phyloP scores from a whole-genome alignment of 179 eudicot species.

The Monotropa hypopitys region DNA sequence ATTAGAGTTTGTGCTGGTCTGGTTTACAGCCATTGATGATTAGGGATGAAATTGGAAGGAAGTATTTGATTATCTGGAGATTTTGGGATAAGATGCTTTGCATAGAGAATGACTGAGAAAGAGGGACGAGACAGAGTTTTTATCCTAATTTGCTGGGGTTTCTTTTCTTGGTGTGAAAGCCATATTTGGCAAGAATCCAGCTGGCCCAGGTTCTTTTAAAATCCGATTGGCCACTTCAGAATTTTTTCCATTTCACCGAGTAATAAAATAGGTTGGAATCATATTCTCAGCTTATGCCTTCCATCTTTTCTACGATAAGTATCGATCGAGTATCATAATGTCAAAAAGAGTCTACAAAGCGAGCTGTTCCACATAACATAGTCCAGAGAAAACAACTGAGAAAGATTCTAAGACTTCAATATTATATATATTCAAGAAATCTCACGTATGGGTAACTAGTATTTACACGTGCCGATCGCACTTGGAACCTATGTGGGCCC shows the following conservation, averaged over 20 bases:
- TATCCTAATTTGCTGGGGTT: background rate
- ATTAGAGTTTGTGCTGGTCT: background rate
- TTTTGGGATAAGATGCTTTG: background rate
- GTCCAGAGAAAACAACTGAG: background rate
- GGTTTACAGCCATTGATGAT: background rate
- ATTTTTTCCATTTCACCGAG: background rate
- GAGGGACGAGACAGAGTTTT: background rate
- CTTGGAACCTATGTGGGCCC: too few species aligned
- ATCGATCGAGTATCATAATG: background rate
- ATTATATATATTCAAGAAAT: background rate
- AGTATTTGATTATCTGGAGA: background rate
- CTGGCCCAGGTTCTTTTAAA: background rate
- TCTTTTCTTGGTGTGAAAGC: conserved; percentile 4
- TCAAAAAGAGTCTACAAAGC: background rate
- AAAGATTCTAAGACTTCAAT: background rate
- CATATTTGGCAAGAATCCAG: background rate
- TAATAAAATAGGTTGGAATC: conserved; percentile 4
- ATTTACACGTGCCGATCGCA: too few species aligned
- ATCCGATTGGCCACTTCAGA: background rate
- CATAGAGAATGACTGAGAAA: background rate
- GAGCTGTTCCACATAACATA: background rate
- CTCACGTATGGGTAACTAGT: too few species aligned
- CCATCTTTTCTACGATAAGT: background rate
- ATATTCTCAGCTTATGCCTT: conserved; percentile 5
- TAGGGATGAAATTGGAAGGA: background rate